A percentile compares a stretch with the other conserved stretches of the same genome.
phyloP scores from a whole-genome alignment of 2,329 filamentous ascomycete genomes.

The Drechslera avenae region DNA sequence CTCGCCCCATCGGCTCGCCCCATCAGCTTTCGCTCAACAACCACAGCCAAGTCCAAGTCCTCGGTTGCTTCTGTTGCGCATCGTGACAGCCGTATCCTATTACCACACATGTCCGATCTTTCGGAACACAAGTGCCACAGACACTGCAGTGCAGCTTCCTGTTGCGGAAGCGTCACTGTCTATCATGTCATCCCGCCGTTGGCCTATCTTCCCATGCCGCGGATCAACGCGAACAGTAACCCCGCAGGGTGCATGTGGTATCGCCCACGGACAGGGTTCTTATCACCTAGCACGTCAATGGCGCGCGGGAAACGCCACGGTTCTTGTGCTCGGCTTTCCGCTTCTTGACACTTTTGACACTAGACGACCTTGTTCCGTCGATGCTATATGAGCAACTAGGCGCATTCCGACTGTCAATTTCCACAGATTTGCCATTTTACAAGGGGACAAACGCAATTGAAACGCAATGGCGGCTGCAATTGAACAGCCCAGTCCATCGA shows the following conservation, averaged over 20 bases:
- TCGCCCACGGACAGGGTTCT: constrained; percentile 15
- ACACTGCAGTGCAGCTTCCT: constrained; percentile 24
- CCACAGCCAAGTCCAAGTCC: constrained; percentile 5
- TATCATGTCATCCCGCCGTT: constrained; percentile 17
- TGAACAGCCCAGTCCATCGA: background rate
- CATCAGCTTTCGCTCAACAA: background rate
- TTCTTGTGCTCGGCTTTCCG: background rate
- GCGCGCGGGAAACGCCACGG: background rate
- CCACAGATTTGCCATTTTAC: background rate
- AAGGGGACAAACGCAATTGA: too few species aligned
- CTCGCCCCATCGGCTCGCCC: background rate
- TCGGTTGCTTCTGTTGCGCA: background rate
- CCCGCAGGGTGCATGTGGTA: constrained; percentile 21
- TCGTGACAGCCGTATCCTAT: background rate
- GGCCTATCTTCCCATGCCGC: constrained; percentile 19
- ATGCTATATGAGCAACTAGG: background rate
- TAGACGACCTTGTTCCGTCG: background rate
- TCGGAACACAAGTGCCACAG: background rate
- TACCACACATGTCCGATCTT: constrained; percentile 3
- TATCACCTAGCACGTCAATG: constrained; percentile 16
- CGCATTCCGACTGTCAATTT: too few species aligned
- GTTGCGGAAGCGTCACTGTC: constrained; percentile 20
- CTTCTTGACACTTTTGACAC: background rate
- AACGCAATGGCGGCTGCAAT: constrained; percentile 7
- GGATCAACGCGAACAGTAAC: constrained; percentile 15